Base-by-base conservation (phyloP, 2,329 filamentous ascomycete genomes). In the Scytalidium sp. region DNA sequence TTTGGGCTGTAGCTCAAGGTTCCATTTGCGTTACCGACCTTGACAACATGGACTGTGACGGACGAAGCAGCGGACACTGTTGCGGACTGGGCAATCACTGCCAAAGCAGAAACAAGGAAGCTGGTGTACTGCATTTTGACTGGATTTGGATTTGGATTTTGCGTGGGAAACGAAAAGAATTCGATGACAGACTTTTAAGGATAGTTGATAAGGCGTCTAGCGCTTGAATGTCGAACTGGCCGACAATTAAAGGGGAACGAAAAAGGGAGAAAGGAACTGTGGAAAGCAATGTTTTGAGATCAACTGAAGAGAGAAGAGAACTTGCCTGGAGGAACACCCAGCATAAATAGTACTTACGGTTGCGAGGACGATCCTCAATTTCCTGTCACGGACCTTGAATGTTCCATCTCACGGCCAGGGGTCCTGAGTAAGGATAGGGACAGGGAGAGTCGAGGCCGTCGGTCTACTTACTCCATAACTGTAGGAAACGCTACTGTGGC, bases 1-100 rank as follows among this genome's bases (percentile, higher is more conserved):
- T 86, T 75, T 39, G 88, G 88, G 55, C 71, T 81, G 75, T 83
- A 92, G 53, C 71, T 76, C 50, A 87, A 20, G 62, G 70, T 67
- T 72, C 57, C 70, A 67, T 58, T 61, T 17, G 52, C 42, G n/a
- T 54, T 56, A 54, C 80, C 79, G 50, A 91, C 87, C 55, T 80
- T 78, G 49, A 90, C 81, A 51, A 85, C 80, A 60, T 88, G 83
- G 32, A 84, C 77, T 8, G 63, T 72, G 39, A 60, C 49, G 23
- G 54, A 59, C 25, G 40, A 9, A 21, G 47, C 47, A 43, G 27
- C 19, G 41, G 32, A 17, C 13, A 15, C 40, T 44, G 20, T 29
- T 25, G 19, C 11, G 6, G 25, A 56, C 57, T 32, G 61, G 64
- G 63, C 64, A 47, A 65, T 41, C 60, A 50, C 52, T 55, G 57